Percentiles rank a stretch among this genome's conserved stretches.
These are phyloP conservation scores for Neonectria neomacrospora DNA, from an alignment of 2,329 filamentous ascomycete species.

Conservation along the genomic window DNA sequence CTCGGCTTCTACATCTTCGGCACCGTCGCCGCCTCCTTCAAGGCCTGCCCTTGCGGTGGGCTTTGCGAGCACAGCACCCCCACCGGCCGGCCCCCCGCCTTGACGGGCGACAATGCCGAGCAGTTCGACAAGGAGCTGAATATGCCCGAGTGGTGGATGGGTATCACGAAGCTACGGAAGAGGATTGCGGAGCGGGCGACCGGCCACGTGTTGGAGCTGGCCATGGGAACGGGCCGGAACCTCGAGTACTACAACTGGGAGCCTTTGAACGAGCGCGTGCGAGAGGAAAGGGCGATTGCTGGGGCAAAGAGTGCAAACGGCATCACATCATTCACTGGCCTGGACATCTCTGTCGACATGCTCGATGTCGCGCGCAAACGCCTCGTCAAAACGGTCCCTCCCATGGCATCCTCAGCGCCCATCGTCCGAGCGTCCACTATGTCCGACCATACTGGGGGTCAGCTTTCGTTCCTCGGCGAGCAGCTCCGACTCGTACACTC, in stretches of 20 bases:
- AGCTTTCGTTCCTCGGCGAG: slow-evolving; percentile 53
- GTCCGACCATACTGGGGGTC: slow-evolving; percentile 50
- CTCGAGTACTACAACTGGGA: slow-evolving; percentile 69
- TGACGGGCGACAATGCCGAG: slow-evolving; percentile 59
- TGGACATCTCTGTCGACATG: slow-evolving; percentile 71
- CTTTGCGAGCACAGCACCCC: slow-evolving; percentile 52
- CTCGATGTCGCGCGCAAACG: slow-evolving; percentile 66
- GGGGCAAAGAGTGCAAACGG: slow-evolving; percentile 35
- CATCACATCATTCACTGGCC: slow-evolving; percentile 68
- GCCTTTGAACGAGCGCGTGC: slow-evolving; percentile 46
- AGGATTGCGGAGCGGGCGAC: slow-evolving; percentile 59
- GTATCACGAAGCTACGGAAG: slow-evolving; percentile 63
- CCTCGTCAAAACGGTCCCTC: slow-evolving; percentile 58
- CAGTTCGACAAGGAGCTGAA: slow-evolving; percentile 70
- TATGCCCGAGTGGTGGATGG: slow-evolving; percentile 66
- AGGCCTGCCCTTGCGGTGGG: slow-evolving; percentile 37
- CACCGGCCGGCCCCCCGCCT: slow-evolving; percentile 61
- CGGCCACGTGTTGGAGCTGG: slow-evolving; percentile 71
- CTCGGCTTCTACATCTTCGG: slow-evolving; percentile 61
- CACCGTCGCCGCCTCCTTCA: slow-evolving; percentile 51
- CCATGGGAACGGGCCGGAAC: slow-evolving; percentile 72
- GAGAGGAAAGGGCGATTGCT: slow-evolving; percentile 29
- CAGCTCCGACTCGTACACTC: slow-evolving; percentile 60
- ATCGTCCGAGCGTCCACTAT: slow-evolving; percentile 49
- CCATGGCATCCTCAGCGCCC: slow-evolving; percentile 47